Conservation (phyloP, 176 grass and related monocot species). For the Oryza glaberrima region DNA sequence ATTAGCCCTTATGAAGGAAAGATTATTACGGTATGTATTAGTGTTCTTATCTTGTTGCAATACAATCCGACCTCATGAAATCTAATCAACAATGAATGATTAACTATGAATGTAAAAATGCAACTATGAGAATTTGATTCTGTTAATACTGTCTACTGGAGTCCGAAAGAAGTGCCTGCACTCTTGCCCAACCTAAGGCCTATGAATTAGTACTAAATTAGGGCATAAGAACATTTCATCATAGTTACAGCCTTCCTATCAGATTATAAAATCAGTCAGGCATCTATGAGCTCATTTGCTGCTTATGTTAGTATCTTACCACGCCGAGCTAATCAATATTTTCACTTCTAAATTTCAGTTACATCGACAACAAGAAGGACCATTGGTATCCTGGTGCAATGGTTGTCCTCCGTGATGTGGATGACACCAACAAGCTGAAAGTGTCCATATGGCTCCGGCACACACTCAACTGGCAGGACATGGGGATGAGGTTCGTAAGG, state of each 20-base stretch:
- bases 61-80: neutral
- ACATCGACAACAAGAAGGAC: conserved; percentile 58
- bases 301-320: conserved; percentile 3
- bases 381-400: conserved; percentile 61
- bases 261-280: neutral
- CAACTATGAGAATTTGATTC: neutral
- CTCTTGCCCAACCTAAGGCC: neutral
- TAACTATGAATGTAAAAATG: neutral
- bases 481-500: conserved; percentile 57
- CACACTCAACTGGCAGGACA: conserved; percentile 68
- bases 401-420: conserved; percentile 56
- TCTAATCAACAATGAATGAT: neutral
- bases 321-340: neutral
- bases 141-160: neutral
- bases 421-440: conserved; percentile 68
- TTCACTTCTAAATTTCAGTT: conserved; percentile 41
- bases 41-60: neutral
- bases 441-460: conserved; percentile 61
- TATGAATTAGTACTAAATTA: neutral
- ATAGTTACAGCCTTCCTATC: neutral
- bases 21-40: conserved; percentile 48
- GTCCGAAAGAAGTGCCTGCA: neutral
- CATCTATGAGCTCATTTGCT: neutral
- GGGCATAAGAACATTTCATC: neutral
- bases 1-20: conserved; percentile 60